Evolutionary conservation across 176 grass and related monocot genomes (phyloP).

Genomic region (Phyllostachys edulis): DNA sequence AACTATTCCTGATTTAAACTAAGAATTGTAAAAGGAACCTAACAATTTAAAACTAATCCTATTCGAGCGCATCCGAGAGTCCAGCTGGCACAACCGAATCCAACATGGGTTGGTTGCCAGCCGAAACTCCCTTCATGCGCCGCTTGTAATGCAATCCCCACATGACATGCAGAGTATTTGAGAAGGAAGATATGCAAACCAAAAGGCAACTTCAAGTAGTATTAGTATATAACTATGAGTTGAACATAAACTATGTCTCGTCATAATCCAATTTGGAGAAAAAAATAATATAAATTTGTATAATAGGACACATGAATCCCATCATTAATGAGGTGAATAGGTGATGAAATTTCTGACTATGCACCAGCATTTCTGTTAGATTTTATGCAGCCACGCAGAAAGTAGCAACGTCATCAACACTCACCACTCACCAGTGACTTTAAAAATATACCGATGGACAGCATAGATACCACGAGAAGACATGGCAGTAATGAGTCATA

Average conservation of each 20-base stretch:
- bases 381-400: neutral
- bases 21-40: too few species aligned
- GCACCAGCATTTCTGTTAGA: neutral
- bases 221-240: neutral
- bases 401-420: neutral
- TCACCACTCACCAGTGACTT: neutral
- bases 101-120: too few species aligned
- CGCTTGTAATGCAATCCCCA: too few species aligned
- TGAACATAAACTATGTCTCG: conserved; percentile 11
- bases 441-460: neutral
- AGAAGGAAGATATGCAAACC: neutral
- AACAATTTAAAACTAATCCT: too few species aligned
- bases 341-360: neutral
- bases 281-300: neutral
- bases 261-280: neutral
- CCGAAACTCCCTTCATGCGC: too few species aligned
- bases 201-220: neutral
- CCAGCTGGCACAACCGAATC: too few species aligned
- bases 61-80: too few species aligned
- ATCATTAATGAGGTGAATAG: neutral
- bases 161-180: neutral
- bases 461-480: neutral
- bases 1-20: too few species aligned
- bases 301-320: neutral
- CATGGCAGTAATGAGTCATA: neutral